A percentile compares a stretch with the other conserved stretches of the same genome.
phyloP scores from a whole-genome alignment of 2,329 filamentous ascomycete species.

The Pseudogymnoascus sp. region DNA sequence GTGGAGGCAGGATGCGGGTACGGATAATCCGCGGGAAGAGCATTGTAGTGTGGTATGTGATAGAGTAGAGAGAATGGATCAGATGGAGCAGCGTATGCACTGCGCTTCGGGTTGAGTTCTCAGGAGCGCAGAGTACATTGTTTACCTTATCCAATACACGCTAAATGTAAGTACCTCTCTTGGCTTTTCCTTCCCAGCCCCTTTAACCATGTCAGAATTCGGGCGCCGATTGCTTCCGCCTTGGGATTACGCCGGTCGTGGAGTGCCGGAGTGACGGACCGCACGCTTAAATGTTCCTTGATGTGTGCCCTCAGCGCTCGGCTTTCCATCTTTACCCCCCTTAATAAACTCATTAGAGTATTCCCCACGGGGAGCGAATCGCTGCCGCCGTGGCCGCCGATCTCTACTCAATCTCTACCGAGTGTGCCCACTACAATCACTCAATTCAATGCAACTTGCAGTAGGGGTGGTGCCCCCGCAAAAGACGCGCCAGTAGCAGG shows the following conservation, averaged over 20 bases:
- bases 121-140: neutral
- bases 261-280: slow-evolving; percentile 8
- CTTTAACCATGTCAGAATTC: neutral
- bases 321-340: neutral
- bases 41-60: neutral
- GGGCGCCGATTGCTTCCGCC: neutral
- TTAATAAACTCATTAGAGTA: neutral
- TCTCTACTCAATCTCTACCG: neutral
- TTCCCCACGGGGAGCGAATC: slow-evolving; percentile 2
- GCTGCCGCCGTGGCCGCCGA: slow-evolving; percentile 1
- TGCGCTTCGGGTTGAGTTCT: neutral
- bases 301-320: neutral
- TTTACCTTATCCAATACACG: neutral
- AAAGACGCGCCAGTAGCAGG: neutral
- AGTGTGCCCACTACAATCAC: neutral
- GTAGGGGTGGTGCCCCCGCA: neutral
- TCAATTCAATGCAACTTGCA: neutral
- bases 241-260: neutral
- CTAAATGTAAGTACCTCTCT: neutral
- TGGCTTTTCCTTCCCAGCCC: neutral
- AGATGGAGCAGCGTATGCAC: neutral
- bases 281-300: slow-evolving; percentile 6
- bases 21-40: neutral
- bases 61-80: neutral
- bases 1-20: neutral